phyloP scores from a whole-genome alignment of 129 eudicot species.

The Lactuca sativa region DNA sequence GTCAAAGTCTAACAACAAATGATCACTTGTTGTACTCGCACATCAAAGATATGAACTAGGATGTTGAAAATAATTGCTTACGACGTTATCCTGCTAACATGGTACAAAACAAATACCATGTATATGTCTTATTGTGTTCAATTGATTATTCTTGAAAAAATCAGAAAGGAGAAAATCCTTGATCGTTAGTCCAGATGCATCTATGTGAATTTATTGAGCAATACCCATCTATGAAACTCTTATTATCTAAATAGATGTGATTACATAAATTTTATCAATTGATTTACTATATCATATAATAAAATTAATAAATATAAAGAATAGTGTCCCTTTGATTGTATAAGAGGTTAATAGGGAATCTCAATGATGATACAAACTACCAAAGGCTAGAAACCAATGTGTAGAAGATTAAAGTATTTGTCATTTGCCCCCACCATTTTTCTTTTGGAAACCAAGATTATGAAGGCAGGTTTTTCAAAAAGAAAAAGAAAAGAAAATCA shows the following conservation, averaged over 20 bases:
- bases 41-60: background rate
- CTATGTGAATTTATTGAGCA: background rate
- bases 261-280: background rate
- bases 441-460: constrained; percentile 38
- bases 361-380: constrained; percentile 45
- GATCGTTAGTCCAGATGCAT: background rate
- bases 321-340: constrained; percentile 32
- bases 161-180: background rate
- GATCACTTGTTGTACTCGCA: background rate
- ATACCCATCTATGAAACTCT: background rate
- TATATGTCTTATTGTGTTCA: background rate
- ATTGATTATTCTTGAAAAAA: background rate
- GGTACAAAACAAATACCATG: background rate
- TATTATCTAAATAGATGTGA: background rate
- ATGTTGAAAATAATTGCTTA: background rate
- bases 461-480: constrained; percentile 30
- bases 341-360: constrained; percentile 33
- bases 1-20: constrained; percentile 6
- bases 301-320: constrained; percentile 15
- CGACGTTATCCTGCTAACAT: background rate
- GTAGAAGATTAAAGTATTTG: constrained; percentile 33
- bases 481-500: constrained; percentile 19
- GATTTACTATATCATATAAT: background rate
- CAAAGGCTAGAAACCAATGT: constrained; percentile 26
- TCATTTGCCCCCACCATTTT: constrained; percentile 45